These are phyloP conservation scores for Debaryomyces sp. DNA, from an alignment of 1,139 yeast genomes.

Conservation along the genomic window DNA sequence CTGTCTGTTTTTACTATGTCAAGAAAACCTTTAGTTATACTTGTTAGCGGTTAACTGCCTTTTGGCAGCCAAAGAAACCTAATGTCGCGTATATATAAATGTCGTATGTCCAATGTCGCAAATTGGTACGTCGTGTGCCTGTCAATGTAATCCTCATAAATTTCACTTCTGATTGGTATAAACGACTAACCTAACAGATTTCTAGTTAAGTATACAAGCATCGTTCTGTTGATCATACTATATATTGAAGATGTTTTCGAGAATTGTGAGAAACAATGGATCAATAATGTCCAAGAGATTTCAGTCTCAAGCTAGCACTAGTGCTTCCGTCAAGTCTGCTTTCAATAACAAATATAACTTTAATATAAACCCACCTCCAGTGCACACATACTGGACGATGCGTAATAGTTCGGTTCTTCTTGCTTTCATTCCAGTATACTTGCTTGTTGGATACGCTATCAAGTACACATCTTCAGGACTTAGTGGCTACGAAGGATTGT, in stretches of 20 bases:
- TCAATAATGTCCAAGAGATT: conserved; percentile 26
- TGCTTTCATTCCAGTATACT: conserved; percentile 43
- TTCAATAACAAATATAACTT: conserved; percentile 49
- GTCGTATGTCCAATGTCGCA: neutral
- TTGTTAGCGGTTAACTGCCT: neutral
- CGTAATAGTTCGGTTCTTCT: conserved; percentile 40
- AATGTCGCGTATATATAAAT: neutral
- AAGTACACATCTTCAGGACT: conserved; percentile 33
- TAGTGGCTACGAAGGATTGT: conserved; percentile 36
- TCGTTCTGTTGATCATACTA: neutral
- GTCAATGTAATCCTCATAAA: conserved; percentile 1
- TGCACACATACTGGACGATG: conserved; percentile 50
- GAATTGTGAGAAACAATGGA: conserved; percentile 24
- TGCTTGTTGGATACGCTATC: conserved; percentile 38
- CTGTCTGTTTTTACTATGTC: neutral
- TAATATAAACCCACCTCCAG: conserved; percentile 50
- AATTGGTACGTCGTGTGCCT: neutral
- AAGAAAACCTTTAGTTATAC: neutral
- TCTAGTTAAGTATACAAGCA: neutral
- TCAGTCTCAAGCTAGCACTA: conserved; percentile 32
- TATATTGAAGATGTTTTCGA: conserved; percentile 27
- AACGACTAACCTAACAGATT: neutral
- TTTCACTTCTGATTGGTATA: conserved; percentile 7
- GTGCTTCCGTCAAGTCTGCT: conserved; percentile 26
- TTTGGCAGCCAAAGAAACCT: conserved; percentile 10